Percentiles rank a stretch among this genome's conserved stretches.
Evolutionary conservation across 2,329 filamentous ascomycete genomes (phyloP).

Genomic region (Diplodia corticola): DNA sequence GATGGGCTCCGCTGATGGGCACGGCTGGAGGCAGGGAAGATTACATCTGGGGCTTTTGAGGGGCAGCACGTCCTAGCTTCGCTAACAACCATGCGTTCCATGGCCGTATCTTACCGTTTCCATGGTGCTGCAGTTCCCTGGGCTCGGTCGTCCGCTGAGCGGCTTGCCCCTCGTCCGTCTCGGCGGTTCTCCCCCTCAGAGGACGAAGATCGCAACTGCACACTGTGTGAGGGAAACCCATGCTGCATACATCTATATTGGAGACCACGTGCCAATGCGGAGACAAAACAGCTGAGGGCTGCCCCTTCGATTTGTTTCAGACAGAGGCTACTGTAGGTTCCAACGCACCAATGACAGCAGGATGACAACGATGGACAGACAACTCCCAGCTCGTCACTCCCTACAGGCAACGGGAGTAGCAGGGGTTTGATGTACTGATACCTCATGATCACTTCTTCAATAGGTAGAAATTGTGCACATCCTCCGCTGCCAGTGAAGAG

Average conservation of each 20-base stretch:
- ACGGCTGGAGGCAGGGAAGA: not conserved
- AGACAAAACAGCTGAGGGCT: not conserved
- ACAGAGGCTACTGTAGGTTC: not conserved
- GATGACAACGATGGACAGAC: not conserved
- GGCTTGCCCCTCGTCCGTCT: slow-evolving; percentile 5
- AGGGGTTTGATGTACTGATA: not conserved
- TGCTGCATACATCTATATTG: slow-evolving; percentile 1
- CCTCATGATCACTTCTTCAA: slow-evolving; percentile 20
- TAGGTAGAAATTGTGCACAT: not conserved
- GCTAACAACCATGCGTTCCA: not conserved
- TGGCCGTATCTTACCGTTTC: not conserved
- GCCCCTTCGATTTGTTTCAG: not conserved
- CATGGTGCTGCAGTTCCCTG: not conserved
- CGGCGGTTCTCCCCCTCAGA: not conserved
- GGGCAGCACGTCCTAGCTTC: not conserved
- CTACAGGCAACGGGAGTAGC: not conserved
- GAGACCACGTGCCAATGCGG: not conserved
- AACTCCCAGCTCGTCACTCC: not conserved
- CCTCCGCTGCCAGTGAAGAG: not conserved
- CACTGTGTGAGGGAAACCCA: not conserved
- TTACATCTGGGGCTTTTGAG: slow-evolving; percentile 1
- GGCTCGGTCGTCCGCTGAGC: slow-evolving; percentile 26
- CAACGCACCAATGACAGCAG: not conserved
- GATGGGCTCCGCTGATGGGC: not conserved
- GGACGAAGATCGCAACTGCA: slow-evolving; percentile 10